Evolutionary conservation across 768 basidiomycete species (phyloP), one percentile per base, ranked within the genome.

Genomic region (Nevesoporus exiguus): DNA sequence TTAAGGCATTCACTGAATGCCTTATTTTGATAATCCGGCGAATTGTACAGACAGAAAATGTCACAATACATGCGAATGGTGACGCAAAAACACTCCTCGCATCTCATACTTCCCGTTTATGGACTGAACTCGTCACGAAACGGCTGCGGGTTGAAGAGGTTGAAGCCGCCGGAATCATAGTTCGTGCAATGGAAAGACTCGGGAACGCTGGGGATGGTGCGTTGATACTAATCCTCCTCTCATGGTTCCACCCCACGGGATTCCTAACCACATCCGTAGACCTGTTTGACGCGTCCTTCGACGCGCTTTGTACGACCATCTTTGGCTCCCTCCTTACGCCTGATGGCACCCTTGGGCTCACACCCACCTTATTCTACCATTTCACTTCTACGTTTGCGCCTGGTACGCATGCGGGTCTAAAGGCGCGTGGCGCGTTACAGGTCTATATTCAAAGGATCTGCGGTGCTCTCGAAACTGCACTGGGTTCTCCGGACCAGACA

Each of bases 1-100:
- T 93, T 70, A 71, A 88, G 17, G 76, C 80, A 0, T 79, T 90
- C 3, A 68, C 90, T 8, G 94, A 97, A 68, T 90, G 84, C 60
- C 64, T 82, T 13, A 70, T 81, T 1, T 87, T 86, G 62, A 70
- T 90, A 21, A 59, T 80, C 39, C 77, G 74, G 52, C 60, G 59
- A 52, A 58, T 19, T 42, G 2, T 52, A 11, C 47, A 51, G 0
- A 8, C 51, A 10, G 57, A 56, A 25, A 51, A 14, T 51, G 43
- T 55, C 52, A 19, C 25, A 7, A 30, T 47, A 17, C 33, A 49
- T 4, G 59, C 51, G 25, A 43, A 31, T 0, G 49, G 47, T 22
- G 54, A 55, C 17, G 52, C 49, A 5, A 59, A 47, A 34, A 33
- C 14, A 22, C 61, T 90, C 7, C 71, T 85, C 2, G 62, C 52